Base-by-base conservation (phyloP, 257 asterid genomes). In the Ocimum tenuiflorum region DNA sequence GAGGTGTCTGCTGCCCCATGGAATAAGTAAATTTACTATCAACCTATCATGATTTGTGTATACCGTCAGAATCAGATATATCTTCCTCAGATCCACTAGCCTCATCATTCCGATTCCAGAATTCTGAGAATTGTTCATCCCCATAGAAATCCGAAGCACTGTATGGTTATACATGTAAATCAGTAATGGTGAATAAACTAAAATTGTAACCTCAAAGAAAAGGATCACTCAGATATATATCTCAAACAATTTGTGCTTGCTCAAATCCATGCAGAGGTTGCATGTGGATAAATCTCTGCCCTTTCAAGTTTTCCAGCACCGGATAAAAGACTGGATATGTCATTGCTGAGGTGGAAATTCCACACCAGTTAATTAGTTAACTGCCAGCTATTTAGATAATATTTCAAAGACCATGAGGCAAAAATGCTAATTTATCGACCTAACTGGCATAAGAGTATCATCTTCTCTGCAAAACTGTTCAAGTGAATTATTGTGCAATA, bases 31-130 rank as follows among this genome's bases (percentile, higher is more conserved):
- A 35, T 65, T 43, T 33, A 47, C 66, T 19, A 46, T 24, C 20
- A 36, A 45, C 15, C 19, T 8, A 15, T 51, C 31, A 27, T 66
- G 13, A 35, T 52, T 53, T 20, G 58, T 20, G 60, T 53, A 67
- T 89, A 92, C 98, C 98, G 76, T 92, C 97, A 74, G 86, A 75
- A 80, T 92, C 96, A 42, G 98, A 89, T 73, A 92, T 85, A 73
- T 89, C 96, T 75, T 91, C 97, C 77, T 87, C 98, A 63, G 92
- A 80, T 74, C 76, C 94, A 79, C 84, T 81, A 62, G 82, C 91
- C 75, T 85, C 95, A 74, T 80, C 96, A 68, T 84, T 86, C 23
- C 86, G 92, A 65, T 89, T 85, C 98, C 98, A 89, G 85, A 91
- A 91, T 75, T 92, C 97, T 0, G 97, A 89, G 70, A 73, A 51